phyloP scores from a whole-genome alignment of 345 rosid genomes.

The Syzygium aqueum region DNA sequence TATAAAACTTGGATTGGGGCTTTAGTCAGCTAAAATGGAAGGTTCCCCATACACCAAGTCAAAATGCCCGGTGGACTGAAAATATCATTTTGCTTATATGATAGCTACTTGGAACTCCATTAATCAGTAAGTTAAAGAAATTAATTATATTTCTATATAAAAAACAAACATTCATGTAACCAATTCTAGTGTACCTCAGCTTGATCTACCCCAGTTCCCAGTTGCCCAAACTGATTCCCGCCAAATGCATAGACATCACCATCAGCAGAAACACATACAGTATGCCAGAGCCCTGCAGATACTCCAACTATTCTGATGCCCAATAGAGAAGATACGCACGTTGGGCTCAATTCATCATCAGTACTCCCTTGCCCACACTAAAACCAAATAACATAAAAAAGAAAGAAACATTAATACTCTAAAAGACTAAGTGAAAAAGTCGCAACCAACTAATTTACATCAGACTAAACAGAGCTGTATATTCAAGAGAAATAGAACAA shows the following conservation, averaged over 20 bases:
- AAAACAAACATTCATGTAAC: not conserved
- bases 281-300: constrained; percentile 97
- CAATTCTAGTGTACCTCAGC: constrained; percentile 57
- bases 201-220: constrained; percentile 95
- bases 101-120: not conserved
- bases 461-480: not conserved
- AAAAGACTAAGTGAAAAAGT: not conserved
- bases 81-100: not conserved
- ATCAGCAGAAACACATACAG: constrained; percentile 74
- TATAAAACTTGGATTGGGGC: not conserved
- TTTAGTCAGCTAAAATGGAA: not conserved
- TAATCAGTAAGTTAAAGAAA: not conserved
- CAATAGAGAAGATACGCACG: constrained; percentile 78
- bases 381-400: constrained; percentile 10
- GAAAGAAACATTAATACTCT: constrained; percentile 4
- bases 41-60: not conserved
- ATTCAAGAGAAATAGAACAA: constrained; percentile 14
- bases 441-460: not conserved
- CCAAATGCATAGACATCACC: constrained; percentile 93
- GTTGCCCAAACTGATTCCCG: constrained; percentile 97
- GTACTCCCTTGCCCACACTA: constrained; percentile 99
- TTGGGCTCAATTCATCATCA: constrained; percentile 84
- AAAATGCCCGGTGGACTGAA: not conserved
- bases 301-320: constrained; percentile 70
- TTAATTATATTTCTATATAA: not conserved